Base-by-base conservation (phyloP, 2,329 filamentous ascomycete species). In the Fusarium irregulare region DNA sequence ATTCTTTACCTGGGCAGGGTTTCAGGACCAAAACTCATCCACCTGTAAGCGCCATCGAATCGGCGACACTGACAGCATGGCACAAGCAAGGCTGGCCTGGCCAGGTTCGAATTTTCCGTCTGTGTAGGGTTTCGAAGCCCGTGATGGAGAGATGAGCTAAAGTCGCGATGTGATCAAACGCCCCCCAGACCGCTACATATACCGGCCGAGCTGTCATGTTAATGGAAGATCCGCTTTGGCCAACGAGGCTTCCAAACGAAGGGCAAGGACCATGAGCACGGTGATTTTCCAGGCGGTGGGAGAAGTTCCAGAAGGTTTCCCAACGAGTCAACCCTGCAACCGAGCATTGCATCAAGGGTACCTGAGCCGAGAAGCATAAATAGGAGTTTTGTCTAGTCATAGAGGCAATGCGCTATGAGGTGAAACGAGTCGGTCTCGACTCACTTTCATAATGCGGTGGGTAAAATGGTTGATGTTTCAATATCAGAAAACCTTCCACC, bases 51-150 rank as follows among this genome's bases (percentile, higher is more conserved):
- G 56, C 57, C 51, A 41, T 54, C 47, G 18, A 60, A 51, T 41
- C 49, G 49, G 49, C 56, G 60, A 60, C 54, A 44, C 40, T 64
- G 60, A 55, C 54, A 44, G 46, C 49, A 51, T 51, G 49, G 49
- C 49, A 51, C 25, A 51, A 51, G 49, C 30, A 71, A 53, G 56
- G 64, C 50, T 65, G 51, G 57, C 41, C 41, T 55, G 56, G 63
- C 45, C 53, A 42, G 50, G 60, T 45, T 64, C 42, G 44, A 48
- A 56, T 48, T 68, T 64, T 64, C 45, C 30, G 27, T 37, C 49
- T 51, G 67, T 58, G 67, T 71, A 68, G 67, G 67, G 67, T 60
- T 68, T 46, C n/a, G 34, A 50, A 68, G 63, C 57, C 67, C 67
- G 63, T 68, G 46, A 63, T 68, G 63, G 63, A 42, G 66, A 62